Base-by-base conservation (phyloP, 768 basidiomycete genomes). In the Boletus rex-veris region DNA sequence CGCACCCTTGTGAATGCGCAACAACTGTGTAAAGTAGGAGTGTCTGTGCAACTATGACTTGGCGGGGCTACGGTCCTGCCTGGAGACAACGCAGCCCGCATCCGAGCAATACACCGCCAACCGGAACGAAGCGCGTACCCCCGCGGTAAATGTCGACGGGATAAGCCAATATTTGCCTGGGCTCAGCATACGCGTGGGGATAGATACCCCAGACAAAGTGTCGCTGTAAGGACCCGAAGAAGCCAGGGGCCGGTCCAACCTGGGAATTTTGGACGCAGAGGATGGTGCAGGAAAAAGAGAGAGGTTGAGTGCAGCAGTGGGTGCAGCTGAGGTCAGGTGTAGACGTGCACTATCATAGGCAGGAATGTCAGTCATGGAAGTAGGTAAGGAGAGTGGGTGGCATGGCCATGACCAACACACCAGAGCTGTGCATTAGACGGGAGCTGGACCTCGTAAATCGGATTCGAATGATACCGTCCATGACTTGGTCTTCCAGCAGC, bases 171-270 rank as follows among this genome's bases (percentile, higher is more conserved):
- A 95, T 55, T 77, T 81, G 18, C 90, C 91, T 24, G 64, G 44
- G 21, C 74, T 73, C 40, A 91, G 53, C 15, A 75, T 72, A 6
- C 79, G 70, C 35, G 74, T 75, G 1, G 80, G 76, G 7, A 81
- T 88, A 35, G 76, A 77, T 0, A 88, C 91, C 0, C 94, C 93
- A 0, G 85, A 82, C 28, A 86, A 70, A 0, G 80, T 74, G 56
- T 94, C 90, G 24, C 84, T 80, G 63, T 94, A 96, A 0, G 87
- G 80, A 2, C 92, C 92, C 0, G 92, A 92, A 0, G 91, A 90
- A 1, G 77, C 68, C 5, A 90, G 63, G 35, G 78, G 78, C 8
- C 65, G 63, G 26, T 72, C 69, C n/a, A 78, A 50, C 3, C 57
- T 47, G 7, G 66, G 59, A 7, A 28, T 35, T 11, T 7, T 21